Conservation (phyloP, 257 asterid species). For the Solanum sitiens region DNA sequence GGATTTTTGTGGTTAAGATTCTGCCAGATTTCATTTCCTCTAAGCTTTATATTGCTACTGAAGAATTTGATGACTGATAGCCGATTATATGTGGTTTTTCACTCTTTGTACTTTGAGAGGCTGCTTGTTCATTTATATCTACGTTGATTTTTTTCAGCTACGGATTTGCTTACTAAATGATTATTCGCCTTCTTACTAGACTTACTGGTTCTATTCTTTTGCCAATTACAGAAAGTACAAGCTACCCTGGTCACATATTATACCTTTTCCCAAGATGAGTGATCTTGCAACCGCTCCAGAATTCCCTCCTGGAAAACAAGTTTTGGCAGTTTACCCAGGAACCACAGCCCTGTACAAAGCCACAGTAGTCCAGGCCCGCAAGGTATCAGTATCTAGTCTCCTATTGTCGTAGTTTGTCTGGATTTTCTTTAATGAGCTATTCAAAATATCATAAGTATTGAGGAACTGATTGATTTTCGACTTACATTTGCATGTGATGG, state of each 20-base stretch:
- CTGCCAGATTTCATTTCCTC: background rate
- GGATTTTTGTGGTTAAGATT: background rate
- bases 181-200: background rate
- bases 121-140: background rate
- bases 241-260: slow-evolving; percentile 81
- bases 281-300: slow-evolving; percentile 65
- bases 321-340: slow-evolving; percentile 93
- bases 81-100: background rate
- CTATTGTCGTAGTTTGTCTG: background rate
- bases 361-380: slow-evolving; percentile 79
- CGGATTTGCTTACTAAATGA: background rate
- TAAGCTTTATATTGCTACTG: background rate
- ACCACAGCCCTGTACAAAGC: slow-evolving; percentile 96
- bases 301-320: slow-evolving; percentile 79
- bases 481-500: slow-evolving; percentile 16
- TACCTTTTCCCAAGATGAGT: slow-evolving; percentile 78
- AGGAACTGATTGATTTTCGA: slow-evolving; percentile 21
- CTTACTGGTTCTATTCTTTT: background rate
- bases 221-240: slow-evolving; percentile 71
- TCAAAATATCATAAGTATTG: background rate
- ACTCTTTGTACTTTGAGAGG: background rate
- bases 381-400: slow-evolving; percentile 34
- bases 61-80: background rate
- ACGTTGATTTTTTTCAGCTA: background rate
- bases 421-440: background rate